phyloP scores from a whole-genome alignment of 2,329 filamentous ascomycete species.

The Penicillium sp. region DNA sequence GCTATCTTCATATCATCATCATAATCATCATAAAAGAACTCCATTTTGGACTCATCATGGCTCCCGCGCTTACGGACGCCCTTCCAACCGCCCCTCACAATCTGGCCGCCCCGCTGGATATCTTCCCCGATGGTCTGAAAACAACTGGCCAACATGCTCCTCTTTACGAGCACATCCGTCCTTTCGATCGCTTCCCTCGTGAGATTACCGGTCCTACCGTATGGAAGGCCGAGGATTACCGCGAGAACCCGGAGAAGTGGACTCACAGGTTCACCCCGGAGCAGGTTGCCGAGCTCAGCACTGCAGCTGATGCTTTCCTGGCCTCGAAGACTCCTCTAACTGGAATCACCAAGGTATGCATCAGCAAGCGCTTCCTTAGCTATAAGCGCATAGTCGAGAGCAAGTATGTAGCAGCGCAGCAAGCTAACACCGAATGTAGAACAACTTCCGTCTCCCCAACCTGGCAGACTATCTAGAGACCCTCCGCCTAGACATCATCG shows the following conservation, averaged over 20 bases:
- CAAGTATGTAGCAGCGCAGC: no score
- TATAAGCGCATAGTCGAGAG: no score
- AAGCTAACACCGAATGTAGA: constrained; percentile 32
- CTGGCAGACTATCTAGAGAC: constrained; percentile 58
- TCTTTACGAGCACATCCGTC: constrained; percentile 65
- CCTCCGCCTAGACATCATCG: constrained; percentile 69
- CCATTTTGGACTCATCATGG: constrained; percentile 31
- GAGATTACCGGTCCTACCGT: constrained; percentile 73
- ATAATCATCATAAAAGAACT: not conserved
- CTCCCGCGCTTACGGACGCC: constrained; percentile 45
- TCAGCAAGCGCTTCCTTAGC: no score
- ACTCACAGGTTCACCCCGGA: constrained; percentile 69
- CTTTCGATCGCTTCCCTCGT: constrained; percentile 72
- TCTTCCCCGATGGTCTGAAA: constrained; percentile 69
- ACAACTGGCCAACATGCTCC: constrained; percentile 75
- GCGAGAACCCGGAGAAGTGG: constrained; percentile 69
- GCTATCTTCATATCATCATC: not conserved
- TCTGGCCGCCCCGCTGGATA: constrained; percentile 45
- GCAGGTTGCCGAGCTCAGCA: constrained; percentile 70
- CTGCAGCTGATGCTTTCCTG: constrained; percentile 71
- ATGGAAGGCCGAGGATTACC: constrained; percentile 71
- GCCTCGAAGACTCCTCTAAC: constrained; percentile 68
- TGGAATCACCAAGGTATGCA: constrained; percentile 65
- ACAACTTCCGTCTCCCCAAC: constrained; percentile 64
- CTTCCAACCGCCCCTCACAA: constrained; percentile 44